A percentile compares a stretch with the other conserved stretches of the same genome.
Evolutionary conservation across 371 early-diverging fungal genomes (phyloP).

Genomic region (Nematocida sp.): DNA sequence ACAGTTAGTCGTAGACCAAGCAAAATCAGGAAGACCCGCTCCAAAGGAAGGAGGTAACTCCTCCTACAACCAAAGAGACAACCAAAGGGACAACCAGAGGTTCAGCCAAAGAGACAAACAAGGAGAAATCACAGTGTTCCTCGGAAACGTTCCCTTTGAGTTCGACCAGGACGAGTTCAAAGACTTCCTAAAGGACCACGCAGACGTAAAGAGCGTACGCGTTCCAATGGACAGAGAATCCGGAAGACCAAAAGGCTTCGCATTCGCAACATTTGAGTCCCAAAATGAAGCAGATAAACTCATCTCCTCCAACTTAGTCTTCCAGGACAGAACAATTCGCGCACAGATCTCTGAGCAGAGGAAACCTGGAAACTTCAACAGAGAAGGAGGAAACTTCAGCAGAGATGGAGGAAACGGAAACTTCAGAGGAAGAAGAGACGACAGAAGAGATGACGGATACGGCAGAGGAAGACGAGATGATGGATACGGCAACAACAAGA

Average conservation of each 20-base stretch:
- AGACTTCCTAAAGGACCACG: conserved; percentile 57
- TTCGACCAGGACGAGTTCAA: conserved; percentile 55
- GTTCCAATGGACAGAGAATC: conserved; percentile 69
- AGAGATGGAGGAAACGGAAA: conserved; percentile 13
- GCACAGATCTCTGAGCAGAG: conserved; percentile 45
- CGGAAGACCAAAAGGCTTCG: conserved; percentile 76
- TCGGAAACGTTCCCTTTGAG: conserved; percentile 62
- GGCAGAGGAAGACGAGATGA: conserved; percentile 23
- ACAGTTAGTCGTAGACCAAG: conserved; percentile 34
- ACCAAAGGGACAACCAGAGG: too few relatives aligned
- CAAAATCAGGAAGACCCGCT: conserved; percentile 5
- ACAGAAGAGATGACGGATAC: not conserved
- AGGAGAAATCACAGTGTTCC: conserved; percentile 58
- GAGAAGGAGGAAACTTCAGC: conserved; percentile 18
- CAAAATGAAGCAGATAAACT: conserved; percentile 78
- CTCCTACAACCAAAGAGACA: not conserved
- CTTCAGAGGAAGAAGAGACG: not conserved
- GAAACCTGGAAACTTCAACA: conserved; percentile 17
- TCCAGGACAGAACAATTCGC: conserved; percentile 62
- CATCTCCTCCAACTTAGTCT: conserved; percentile 47
- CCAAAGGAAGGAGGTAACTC: conserved; percentile 1
- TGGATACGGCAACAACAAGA: conserved; percentile 11
- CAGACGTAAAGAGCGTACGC: conserved; percentile 58
- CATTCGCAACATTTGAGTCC: conserved; percentile 94
- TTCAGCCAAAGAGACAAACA: conserved; percentile 11